A percentile compares a stretch with the other conserved stretches of the same genome.
These are phyloP conservation scores for Candida silvicultrix DNA, from an alignment of 805 yeast species.

Conservation along the genomic window DNA sequence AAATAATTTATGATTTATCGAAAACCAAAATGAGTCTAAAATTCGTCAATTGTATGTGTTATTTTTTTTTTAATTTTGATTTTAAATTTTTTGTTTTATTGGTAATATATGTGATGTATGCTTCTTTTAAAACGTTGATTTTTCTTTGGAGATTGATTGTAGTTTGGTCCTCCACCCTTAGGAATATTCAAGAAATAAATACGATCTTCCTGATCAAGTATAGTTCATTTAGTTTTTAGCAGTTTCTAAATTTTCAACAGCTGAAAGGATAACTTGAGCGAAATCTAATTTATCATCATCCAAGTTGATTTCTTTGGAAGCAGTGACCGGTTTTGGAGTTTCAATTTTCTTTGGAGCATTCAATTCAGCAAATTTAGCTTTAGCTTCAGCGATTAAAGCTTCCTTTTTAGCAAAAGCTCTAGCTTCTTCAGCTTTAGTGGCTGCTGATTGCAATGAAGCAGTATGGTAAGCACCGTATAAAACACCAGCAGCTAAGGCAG, in stretches of 20 bases:
- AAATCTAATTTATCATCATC: constrained; percentile 90
- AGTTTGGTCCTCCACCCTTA: background rate
- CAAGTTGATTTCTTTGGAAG: constrained; percentile 53
- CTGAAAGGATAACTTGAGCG: constrained; percentile 60
- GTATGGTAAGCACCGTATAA: constrained; percentile 87
- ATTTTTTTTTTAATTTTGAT: background rate
- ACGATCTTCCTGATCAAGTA: background rate
- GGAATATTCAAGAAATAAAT: background rate
- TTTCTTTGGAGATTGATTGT: no score
- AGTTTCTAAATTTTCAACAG: constrained; percentile 48
- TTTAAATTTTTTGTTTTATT: background rate
- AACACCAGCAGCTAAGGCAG: constrained; percentile 84
- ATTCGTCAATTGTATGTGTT: background rate
- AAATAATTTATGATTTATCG: background rate
- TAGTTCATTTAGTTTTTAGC: constrained; percentile 3
- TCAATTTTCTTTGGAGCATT: constrained; percentile 38
- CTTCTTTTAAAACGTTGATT: no score
- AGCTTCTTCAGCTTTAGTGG: constrained; percentile 49
- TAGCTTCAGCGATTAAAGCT: constrained; percentile 81
- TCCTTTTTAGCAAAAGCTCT: constrained; percentile 57
- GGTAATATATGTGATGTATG: background rate
- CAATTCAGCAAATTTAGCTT: constrained; percentile 76
- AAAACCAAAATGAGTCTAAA: background rate
- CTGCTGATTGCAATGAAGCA: constrained; percentile 54
- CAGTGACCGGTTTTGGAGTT: constrained; percentile 24